Percentiles rank a stretch among this genome's conserved stretches.
These are phyloP conservation scores for Phytophthora sp. DNA, from an alignment of 352 stramenopile species.

Conservation along the genomic window DNA sequence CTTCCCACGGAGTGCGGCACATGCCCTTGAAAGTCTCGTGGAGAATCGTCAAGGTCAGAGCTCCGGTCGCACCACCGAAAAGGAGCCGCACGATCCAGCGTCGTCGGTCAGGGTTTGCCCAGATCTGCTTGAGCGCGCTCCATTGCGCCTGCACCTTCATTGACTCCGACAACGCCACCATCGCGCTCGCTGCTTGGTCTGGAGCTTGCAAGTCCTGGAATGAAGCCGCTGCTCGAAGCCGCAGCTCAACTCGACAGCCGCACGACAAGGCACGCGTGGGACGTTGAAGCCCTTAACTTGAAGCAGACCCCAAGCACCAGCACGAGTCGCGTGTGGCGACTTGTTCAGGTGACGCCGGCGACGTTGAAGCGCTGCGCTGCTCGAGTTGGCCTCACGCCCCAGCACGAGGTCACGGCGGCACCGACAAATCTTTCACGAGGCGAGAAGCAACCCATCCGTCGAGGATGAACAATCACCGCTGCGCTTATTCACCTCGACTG, in stretches of 20 bases:
- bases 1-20: slow-evolving; percentile 40
- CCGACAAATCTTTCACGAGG: slow-evolving; percentile 23
- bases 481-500: not conserved
- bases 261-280: not conserved
- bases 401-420: slow-evolving; percentile 8
- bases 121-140: slow-evolving; percentile 8
- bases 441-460: not conserved
- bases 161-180: slow-evolving; percentile 5
- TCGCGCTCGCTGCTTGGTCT: not conserved
- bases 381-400: too few relatives aligned
- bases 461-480: slow-evolving; percentile 3
- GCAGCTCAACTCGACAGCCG: slow-evolving; percentile 9
- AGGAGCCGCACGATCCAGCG: slow-evolving; percentile 23
- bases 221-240: not conserved
- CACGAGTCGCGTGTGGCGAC: slow-evolving; percentile 13
- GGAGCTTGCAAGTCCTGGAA: slow-evolving; percentile 11
- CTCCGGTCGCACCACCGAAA: slow-evolving; percentile 20
- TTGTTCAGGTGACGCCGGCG: slow-evolving; percentile 19
- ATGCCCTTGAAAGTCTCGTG: slow-evolving; percentile 29
- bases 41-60: slow-evolving; percentile 16
- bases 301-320: slow-evolving; percentile 22
- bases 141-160: slow-evolving; percentile 15
- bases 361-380: too few relatives aligned
- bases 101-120: slow-evolving; percentile 12
- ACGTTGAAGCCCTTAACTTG: slow-evolving; percentile 28